These are phyloP conservation scores for Cryptococcus hybrid DNA, from an alignment of 1,284 basidiomycete genomes.

Conservation along the genomic window DNA sequence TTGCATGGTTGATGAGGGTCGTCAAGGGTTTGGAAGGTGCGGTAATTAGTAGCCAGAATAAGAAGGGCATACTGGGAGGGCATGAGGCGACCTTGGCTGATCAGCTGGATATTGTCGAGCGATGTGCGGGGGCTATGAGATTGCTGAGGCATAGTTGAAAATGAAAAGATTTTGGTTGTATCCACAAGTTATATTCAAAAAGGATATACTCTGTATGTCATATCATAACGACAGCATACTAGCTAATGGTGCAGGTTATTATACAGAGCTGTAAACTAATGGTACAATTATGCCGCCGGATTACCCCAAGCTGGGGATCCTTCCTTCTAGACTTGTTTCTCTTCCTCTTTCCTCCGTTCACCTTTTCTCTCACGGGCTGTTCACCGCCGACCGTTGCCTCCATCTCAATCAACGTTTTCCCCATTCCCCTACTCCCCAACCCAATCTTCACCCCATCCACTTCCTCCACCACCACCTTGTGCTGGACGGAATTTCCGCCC, in stretches of 20 bases:
- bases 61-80: neutral
- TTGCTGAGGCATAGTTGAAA: neutral
- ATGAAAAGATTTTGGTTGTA: no score
- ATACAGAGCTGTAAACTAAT: no score
- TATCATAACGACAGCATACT: no score
- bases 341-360: conserved; percentile 20
- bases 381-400: neutral
- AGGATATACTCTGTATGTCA: no score
- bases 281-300: neutral
- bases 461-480: conserved; percentile 34
- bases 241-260: no score
- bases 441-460: conserved; percentile 47
- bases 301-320: conserved; percentile 39
- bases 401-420: conserved; percentile 12
- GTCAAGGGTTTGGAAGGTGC: neutral
- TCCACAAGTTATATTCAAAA: no score
- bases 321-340: conserved; percentile 38
- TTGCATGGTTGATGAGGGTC: conserved; percentile 62
- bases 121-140: conserved; percentile 22
- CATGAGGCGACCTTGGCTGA: conserved; percentile 8
- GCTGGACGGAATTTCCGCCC: conserved; percentile 51
- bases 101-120: conserved; percentile 34
- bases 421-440: conserved; percentile 32
- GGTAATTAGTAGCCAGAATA: neutral
- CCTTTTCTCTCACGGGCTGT: neutral